phyloP scores from a whole-genome alignment of 1,284 basidiomycete genomes.

The Cryptococcus sp. region DNA sequence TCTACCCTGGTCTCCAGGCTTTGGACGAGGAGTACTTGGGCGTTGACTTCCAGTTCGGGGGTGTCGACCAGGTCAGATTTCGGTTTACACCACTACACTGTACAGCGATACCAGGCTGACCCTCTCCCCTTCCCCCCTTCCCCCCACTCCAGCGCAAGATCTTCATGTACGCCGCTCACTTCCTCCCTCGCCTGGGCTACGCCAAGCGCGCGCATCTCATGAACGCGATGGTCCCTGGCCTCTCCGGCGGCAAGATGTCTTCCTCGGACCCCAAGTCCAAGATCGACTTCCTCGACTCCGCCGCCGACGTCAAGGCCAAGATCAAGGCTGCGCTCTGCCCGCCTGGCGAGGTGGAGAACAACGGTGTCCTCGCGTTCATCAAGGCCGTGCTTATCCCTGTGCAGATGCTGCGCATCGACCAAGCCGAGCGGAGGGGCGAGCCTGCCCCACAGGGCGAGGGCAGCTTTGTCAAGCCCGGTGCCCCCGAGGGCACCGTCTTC shows the following conservation, averaged over 20 bases:
- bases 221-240: constrained; percentile 97
- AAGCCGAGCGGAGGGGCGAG: constrained; percentile 38
- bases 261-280: constrained; percentile 94
- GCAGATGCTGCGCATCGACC: constrained; percentile 67
- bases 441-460: constrained; percentile 36
- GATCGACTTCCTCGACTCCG: constrained; percentile 93
- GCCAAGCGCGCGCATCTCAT: constrained; percentile 93
- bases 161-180: constrained; percentile 95
- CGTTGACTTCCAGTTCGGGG: constrained; percentile 97
- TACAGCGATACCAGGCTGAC: too few relatives aligned
- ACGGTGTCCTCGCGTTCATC: constrained; percentile 88
- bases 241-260: constrained; percentile 97
- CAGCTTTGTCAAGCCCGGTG: constrained; percentile 63
- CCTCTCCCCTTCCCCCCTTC: background rate
- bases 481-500: constrained; percentile 80
- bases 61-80: constrained; percentile 81
- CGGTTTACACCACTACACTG: too few relatives aligned
- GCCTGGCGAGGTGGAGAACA: constrained; percentile 84
- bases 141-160: constrained; percentile 94
- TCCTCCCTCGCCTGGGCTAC: constrained; percentile 91
- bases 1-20: constrained; percentile 96
- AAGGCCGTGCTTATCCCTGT: constrained; percentile 87
- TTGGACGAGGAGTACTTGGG: constrained; percentile 96
- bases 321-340: constrained; percentile 92
- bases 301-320: constrained; percentile 80